These are phyloP conservation scores for Calocybe gangraenosa DNA, from an alignment of 768 basidiomycete species.

Conservation along the genomic window DNA sequence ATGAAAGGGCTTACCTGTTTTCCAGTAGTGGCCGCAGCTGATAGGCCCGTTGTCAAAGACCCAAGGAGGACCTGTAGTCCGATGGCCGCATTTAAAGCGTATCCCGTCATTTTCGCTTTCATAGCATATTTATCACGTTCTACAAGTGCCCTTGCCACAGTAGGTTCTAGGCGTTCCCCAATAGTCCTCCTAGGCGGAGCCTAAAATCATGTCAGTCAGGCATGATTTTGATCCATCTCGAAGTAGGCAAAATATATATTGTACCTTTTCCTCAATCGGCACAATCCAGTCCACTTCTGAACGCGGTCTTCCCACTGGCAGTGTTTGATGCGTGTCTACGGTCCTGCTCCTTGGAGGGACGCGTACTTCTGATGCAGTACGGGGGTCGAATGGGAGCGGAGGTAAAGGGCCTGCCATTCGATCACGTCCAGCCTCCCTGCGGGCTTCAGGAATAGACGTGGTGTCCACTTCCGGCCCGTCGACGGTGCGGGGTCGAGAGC, in stretches of 20 bases:
- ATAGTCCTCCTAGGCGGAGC: constrained; percentile 31
- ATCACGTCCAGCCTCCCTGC: constrained; percentile 1
- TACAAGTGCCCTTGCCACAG: constrained; percentile 39
- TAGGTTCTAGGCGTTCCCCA: constrained; percentile 51
- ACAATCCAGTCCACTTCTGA: constrained; percentile 39
- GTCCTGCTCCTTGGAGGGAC: constrained; percentile 10
- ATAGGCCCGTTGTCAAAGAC: constrained; percentile 62
- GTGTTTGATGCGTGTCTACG: constrained; percentile 12
- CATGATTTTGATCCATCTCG: background rate
- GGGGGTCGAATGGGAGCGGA: constrained; percentile 12
- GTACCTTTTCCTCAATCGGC: constrained; percentile 19
- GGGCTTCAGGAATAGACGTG: background rate
- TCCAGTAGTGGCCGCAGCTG: constrained; percentile 39
- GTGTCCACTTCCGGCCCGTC: constrained; percentile 9
- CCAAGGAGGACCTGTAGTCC: constrained; percentile 62
- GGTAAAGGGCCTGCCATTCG: constrained; percentile 14
- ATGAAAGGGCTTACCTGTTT: no score
- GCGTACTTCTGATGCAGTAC: constrained; percentile 2
- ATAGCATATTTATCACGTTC: constrained; percentile 44
- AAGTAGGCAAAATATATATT: background rate
- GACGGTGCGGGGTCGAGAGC: no score
- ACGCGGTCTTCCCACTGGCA: constrained; percentile 13
- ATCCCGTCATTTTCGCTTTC: constrained; percentile 41
- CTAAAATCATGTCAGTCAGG: background rate
- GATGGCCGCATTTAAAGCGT: constrained; percentile 45